These are phyloP conservation scores for Pyricularia grisea DNA, from an alignment of 2,329 filamentous ascomycete genomes.

Conservation along the genomic window DNA sequence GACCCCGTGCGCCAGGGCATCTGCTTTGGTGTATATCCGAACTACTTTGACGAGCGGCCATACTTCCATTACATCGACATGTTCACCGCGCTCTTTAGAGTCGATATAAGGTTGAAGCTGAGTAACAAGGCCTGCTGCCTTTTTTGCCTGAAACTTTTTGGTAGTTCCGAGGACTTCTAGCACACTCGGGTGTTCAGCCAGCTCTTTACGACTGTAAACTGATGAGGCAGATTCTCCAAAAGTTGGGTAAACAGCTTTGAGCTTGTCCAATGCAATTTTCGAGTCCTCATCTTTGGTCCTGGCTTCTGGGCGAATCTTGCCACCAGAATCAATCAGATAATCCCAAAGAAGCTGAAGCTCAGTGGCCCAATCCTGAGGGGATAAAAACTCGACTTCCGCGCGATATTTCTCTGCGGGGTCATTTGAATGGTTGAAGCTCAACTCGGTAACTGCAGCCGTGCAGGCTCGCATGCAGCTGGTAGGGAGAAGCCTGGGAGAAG, in stretches of 20 bases:
- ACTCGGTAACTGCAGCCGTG: constrained; percentile 51
- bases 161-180: constrained; percentile 33
- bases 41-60: not conserved
- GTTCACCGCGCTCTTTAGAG: not conserved
- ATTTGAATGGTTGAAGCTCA: constrained; percentile 41
- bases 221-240: constrained; percentile 29
- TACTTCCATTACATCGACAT: not conserved
- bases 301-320: constrained; percentile 24
- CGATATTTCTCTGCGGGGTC: constrained; percentile 29
- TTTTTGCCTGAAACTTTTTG: constrained; percentile 24
- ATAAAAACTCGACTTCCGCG: constrained; percentile 50
- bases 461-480: constrained; percentile 48
- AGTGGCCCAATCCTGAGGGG: constrained; percentile 36
- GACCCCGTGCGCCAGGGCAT: not conserved
- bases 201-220: constrained; percentile 22
- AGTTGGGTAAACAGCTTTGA: constrained; percentile 35
- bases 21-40: not conserved
- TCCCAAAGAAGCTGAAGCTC: constrained; percentile 38
- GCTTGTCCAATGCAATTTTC: constrained; percentile 38
- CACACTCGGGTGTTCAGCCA: constrained; percentile 31
- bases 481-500: constrained; percentile 20
- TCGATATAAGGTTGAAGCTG: constrained; percentile 20
- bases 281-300: constrained; percentile 24
- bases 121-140: constrained; percentile 30
- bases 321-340: constrained; percentile 33